A percentile compares a stretch with the other conserved stretches of the same genome.
phyloP scores from a whole-genome alignment of 2,329 filamentous ascomycete genomes.

The Hirsutella rhossiliensis region DNA sequence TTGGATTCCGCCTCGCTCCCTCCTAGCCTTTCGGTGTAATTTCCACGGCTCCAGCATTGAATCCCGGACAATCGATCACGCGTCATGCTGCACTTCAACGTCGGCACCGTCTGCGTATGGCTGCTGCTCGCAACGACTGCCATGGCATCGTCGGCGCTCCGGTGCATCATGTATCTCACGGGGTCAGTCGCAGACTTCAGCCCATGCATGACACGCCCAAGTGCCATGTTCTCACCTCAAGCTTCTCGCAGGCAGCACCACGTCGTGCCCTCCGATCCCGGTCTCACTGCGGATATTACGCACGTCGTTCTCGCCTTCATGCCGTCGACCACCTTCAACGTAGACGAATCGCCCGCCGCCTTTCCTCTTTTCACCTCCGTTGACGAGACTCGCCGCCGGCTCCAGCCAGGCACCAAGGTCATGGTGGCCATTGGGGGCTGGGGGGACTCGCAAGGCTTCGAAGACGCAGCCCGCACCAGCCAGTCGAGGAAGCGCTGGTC shows the following conservation, averaged over 20 bases:
- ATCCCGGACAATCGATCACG: background rate
- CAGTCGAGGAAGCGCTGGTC: slow-evolving; percentile 46
- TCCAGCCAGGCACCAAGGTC: slow-evolving; percentile 43
- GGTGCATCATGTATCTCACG: slow-evolving; percentile 37
- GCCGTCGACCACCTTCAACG: slow-evolving; percentile 39
- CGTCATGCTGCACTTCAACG: background rate
- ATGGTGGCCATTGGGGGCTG: slow-evolving; percentile 65
- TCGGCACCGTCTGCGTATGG: background rate
- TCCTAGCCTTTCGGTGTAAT: too few relatives aligned
- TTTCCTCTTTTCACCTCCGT: slow-evolving; percentile 45
- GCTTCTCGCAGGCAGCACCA: slow-evolving; percentile 30
- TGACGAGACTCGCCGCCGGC: slow-evolving; percentile 31
- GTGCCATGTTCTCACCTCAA: background rate
- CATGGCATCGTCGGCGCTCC: slow-evolving; percentile 5
- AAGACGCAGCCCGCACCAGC: slow-evolving; percentile 38
- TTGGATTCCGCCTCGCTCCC: too few relatives aligned
- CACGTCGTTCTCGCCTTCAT: slow-evolving; percentile 49
- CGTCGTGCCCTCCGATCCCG: slow-evolving; percentile 21
- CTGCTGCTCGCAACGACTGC: background rate
- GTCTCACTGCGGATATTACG: slow-evolving; percentile 32
- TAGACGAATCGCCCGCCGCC: slow-evolving; percentile 16
- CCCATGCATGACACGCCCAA: background rate
- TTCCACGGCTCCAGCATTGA: too few relatives aligned
- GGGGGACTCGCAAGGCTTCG: slow-evolving; percentile 57
- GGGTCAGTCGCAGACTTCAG: slow-evolving; percentile 22